Conservation (phyloP, 257 asterid species). For the Solanum megistacrolobum region DNA sequence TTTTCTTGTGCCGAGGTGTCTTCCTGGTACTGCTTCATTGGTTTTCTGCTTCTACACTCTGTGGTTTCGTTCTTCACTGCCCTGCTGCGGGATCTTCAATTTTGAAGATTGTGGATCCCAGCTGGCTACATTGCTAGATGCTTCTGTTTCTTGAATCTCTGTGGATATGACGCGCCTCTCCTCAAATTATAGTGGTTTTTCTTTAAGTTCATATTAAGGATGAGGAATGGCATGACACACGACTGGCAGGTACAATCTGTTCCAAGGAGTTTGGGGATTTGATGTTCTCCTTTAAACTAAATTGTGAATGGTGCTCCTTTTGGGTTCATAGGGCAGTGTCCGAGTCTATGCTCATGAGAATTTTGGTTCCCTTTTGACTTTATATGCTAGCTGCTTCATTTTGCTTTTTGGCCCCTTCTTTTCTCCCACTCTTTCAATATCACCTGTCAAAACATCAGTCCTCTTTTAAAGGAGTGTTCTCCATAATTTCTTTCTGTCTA, state of each 20-base stretch:
- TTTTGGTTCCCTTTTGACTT: neutral
- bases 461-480: neutral
- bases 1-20: constrained; percentile 84
- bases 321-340: neutral
- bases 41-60: constrained; percentile 82
- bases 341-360: neutral
- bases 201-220: constrained; percentile 36
- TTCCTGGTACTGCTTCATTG: constrained; percentile 84
- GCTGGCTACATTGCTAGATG: constrained; percentile 76
- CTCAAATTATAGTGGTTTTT: constrained; percentile 46
- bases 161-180: constrained; percentile 50
- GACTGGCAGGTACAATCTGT: constrained; percentile 56
- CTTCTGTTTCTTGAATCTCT: constrained; percentile 68
- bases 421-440: neutral
- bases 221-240: constrained; percentile 48
- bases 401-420: neutral
- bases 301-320: neutral
- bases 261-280: constrained; percentile 26
- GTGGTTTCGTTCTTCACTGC: constrained; percentile 70
- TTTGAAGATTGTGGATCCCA: constrained; percentile 76
- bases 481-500: neutral
- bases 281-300: constrained; percentile 7
- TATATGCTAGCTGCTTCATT: neutral
- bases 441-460: neutral
- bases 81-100: constrained; percentile 91